Evolutionary conservation across 1,284 basidiomycete species (phyloP), one percentile per base, ranked within the genome.

Genomic region (Trichosporon coremiiforme): DNA sequence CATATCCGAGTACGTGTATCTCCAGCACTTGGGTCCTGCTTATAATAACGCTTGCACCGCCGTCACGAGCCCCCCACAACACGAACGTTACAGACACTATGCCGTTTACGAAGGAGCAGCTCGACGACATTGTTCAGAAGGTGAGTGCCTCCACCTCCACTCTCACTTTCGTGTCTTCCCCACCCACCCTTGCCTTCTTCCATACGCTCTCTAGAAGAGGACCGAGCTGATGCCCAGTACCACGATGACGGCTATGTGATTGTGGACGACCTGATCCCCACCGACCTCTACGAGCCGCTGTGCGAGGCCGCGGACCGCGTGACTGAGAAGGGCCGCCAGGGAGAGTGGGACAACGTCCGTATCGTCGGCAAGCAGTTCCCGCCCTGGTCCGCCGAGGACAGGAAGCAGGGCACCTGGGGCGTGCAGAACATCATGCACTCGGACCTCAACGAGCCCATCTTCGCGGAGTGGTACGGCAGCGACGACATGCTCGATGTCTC

Each of bases 351-450:
- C 0, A 85, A 90, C 74, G 85, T 90, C 1, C 87, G 92, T 60
- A 88, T 89, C 0, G 90, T 94, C 13, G 92, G 92, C 13, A 90
- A 90, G 72, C 91, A 92, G 78, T 94, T 93, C 75, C 92, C 92
- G 1, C 92, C 92, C 0, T 93, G 86, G 77, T 88, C 86, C 65
- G 36, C 36, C 63, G 38, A 41, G 63, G 35, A 35, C 33, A 41
- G 67, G 64, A 36, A 36, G 25, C 83, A 87, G 36, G 85, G 85
- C 41, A 82, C 88, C 3, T 93, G 92, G 91, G 91, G 91, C 1
- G 88, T 91, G 8, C 91, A 92, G 75, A 90, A 92, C 76, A 79
- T 91, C 63, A 91, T 92, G 91, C 90, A 92, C 76, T 91, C 90
- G 0, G 88, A 87, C 53, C 85, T 92, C 0, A 84, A 81, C 0